Evolutionary conservation across 257 asterid genomes (phyloP).

Genomic region (Fraxinus anomala): DNA sequence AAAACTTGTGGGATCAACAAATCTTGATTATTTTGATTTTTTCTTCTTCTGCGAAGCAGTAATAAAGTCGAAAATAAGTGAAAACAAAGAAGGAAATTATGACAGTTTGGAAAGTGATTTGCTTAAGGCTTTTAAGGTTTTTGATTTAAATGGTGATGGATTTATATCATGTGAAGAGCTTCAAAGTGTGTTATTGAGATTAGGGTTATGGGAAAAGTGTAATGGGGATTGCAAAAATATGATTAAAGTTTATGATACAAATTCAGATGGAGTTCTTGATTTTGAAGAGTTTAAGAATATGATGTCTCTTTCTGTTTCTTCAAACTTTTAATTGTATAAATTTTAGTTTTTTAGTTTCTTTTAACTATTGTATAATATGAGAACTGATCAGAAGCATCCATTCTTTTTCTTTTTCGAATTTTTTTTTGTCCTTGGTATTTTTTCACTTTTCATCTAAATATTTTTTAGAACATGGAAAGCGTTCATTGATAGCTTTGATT

Average conservation of each 20-base stretch:
- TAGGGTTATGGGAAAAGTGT: conserved; percentile 48
- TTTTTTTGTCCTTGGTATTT: background rate
- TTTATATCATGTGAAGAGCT: conserved; percentile 61
- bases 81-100: conserved; percentile 7
- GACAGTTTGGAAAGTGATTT: conserved; percentile 45
- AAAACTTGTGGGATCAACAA: conserved; percentile 40
- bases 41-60: conserved; percentile 46
- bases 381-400: too few species aligned
- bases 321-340: background rate
- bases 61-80: conserved; percentile 27
- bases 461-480: background rate
- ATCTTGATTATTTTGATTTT: conserved; percentile 45
- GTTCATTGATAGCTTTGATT: background rate
- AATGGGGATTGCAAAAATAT: conserved; percentile 51
- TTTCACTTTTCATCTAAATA: background rate
- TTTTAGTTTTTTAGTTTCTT: background rate
- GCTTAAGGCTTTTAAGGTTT: conserved; percentile 49
- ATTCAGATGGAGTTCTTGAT: conserved; percentile 72
- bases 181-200: conserved; percentile 43
- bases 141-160: conserved; percentile 62
- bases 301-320: conserved; percentile 40
- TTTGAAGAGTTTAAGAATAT: conserved; percentile 70
- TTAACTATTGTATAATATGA: too few species aligned
- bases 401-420: too few species aligned
- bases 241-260: conserved; percentile 57